Base-by-base conservation (phyloP, 371 early-diverging fungal species). In the Actinomortierella wolfii region DNA sequence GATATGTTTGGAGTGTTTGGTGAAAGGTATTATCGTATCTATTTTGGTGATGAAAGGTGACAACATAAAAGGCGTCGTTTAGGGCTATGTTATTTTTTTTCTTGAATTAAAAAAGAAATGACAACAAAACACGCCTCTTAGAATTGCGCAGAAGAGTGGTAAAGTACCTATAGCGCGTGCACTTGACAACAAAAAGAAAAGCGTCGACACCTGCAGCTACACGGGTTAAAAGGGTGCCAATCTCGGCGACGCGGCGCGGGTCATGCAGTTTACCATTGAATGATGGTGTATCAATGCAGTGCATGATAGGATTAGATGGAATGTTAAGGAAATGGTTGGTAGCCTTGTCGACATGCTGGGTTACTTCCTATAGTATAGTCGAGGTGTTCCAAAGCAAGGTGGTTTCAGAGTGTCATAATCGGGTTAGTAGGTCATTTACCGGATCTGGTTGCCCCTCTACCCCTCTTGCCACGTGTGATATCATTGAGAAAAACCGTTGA, bases 251-350 rank as follows among this genome's bases (percentile, higher is more conserved):
- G 13, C 69, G 65, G 9, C 44, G 28, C 8, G 67, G 63, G 44
- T 70, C 59, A 25, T 64, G 70, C 20, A 76, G 41, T 48, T 69
- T 61, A 17, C 76, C 76, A 56, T 68, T 69, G 34, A 76, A 66
- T 9, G 76, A 66, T 0, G 76, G 76, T 11, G 76, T 76, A 26
- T 76, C 76, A 54, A 76, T 69, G 28, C 76, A 76, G 52, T 69
- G 65, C 53, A 76, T 69, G 15, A 66, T 51, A 8, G 76, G 69
- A 51, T 76, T 66, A 14, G 65, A 56, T 3, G 67, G 23, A 40
- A 65, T 59, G 17, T 66, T 69, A 39, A 76, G 63, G 46, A 68
- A 76, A 40, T 63, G 59, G 23, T 69, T 69, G 13, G 67, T 56
- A 3, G 69, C 70, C 57, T 54, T 41, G 39, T 51, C 42, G 25